These are phyloP conservation scores for Falciphora oryzae DNA, from an alignment of 2,329 filamentous ascomycete species.

Conservation along the genomic window DNA sequence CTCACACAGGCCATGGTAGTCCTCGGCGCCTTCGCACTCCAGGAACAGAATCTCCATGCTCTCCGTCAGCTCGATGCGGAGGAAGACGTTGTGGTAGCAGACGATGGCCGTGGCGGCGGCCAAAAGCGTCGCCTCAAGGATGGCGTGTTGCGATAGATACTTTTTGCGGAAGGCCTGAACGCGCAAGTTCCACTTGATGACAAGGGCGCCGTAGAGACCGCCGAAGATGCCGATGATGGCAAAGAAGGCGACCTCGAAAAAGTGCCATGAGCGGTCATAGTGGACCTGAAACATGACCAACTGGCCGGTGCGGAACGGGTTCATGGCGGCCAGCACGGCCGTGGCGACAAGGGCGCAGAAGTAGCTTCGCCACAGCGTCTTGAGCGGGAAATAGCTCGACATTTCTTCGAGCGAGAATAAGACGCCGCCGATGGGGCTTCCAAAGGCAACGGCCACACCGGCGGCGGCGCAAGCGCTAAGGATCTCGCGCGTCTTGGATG, in stretches of 20 bases:
- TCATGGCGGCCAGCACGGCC: conserved; percentile 89
- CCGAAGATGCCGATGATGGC: conserved; percentile 88
- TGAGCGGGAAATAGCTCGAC: conserved; percentile 92
- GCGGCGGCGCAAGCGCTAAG: conserved; percentile 91
- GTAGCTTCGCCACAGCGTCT: conserved; percentile 97
- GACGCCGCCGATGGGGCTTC: conserved; percentile 93
- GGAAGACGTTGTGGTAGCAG: conserved; percentile 95
- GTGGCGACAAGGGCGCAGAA: conserved; percentile 96
- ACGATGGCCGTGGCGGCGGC: conserved; percentile 80
- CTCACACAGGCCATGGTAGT: conserved; percentile 88
- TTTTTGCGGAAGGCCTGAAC: conserved; percentile 91
- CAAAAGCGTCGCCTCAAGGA: conserved; percentile 79
- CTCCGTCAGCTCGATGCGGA: conserved; percentile 97
- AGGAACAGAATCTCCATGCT: conserved; percentile 98
- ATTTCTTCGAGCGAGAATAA: conserved; percentile 97
- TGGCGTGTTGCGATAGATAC: conserved; percentile 76
- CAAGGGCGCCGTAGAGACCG: conserved; percentile 89
- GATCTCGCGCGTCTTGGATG: conserved; percentile 91
- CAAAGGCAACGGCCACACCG: conserved; percentile 93
- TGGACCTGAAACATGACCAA: conserved; percentile 98
- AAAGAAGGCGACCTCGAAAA: conserved; percentile 93
- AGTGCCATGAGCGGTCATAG: conserved; percentile 96
- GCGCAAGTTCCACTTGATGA: conserved; percentile 95
- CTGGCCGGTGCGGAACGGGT: conserved; percentile 93
- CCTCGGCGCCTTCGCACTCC: conserved; percentile 84